Conservation (phyloP, 495 filamentous ascomycete genomes). For the Aspergillus diversus region DNA sequence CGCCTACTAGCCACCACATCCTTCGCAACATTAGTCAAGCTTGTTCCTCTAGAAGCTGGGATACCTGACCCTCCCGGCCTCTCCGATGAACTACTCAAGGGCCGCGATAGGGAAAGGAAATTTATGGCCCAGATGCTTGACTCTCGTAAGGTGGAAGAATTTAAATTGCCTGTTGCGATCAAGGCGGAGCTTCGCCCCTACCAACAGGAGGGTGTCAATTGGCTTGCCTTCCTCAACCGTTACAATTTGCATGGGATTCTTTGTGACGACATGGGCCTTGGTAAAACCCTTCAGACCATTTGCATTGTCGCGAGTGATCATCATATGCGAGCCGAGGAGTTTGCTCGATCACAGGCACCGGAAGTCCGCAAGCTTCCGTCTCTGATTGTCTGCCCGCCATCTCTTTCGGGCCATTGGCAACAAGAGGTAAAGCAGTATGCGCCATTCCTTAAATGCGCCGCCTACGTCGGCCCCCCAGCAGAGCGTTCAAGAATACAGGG, state of each 20-base stretch:
- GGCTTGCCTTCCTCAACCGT: conserved; percentile 96
- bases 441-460: conserved; percentile 84
- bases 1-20: conserved; percentile 94
- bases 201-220: conserved; percentile 98
- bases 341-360: conserved; percentile 70
- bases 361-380: conserved; percentile 84
- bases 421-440: conserved; percentile 95
- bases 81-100: conserved; percentile 82
- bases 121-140: conserved; percentile 98
- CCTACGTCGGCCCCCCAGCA: conserved; percentile 85
- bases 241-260: conserved; percentile 98
- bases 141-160: conserved; percentile 91
- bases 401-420: conserved; percentile 98
- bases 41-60: conserved; percentile 97
- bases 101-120: conserved; percentile 88
- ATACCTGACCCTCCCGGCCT: conserved; percentile 96
- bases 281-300: conserved; percentile 95
- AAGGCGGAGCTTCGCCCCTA: conserved; percentile 95
- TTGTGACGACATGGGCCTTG: conserved; percentile 98
- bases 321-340: conserved; percentile 89
- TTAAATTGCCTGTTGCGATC: conserved; percentile 91
- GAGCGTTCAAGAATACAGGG: conserved; percentile 72
- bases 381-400: conserved; percentile 93
- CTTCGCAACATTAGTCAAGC: conserved; percentile 94
- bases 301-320: conserved; percentile 98